These are phyloP conservation scores for Aureobasidium sp. DNA, from an alignment of 2,329 filamentous ascomycete species.

Conservation along the genomic window DNA sequence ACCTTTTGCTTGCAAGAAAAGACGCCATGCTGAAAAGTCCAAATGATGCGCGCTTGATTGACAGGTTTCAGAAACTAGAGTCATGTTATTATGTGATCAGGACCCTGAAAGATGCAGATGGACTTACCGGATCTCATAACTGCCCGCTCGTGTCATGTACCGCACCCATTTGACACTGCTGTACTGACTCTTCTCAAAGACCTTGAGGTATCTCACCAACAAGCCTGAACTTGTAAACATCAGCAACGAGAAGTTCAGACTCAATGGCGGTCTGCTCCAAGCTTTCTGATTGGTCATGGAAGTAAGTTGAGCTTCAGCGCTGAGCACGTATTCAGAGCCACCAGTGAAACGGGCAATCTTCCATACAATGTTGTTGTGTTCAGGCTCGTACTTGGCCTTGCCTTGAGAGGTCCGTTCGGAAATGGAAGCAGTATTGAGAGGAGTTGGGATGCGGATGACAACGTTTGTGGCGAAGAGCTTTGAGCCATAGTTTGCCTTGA, in stretches of 20 bases:
- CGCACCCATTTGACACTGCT: slow-evolving; percentile 98
- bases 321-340: slow-evolving; percentile 93
- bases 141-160: slow-evolving; percentile 97
- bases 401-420: slow-evolving; percentile 90
- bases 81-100: neutral
- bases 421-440: slow-evolving; percentile 90
- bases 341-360: slow-evolving; percentile 98
- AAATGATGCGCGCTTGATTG: neutral
- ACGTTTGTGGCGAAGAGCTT: slow-evolving; percentile 98
- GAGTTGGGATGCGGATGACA: slow-evolving; percentile 86
- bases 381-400: slow-evolving; percentile 96
- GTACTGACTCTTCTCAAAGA: slow-evolving; percentile 99
- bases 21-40: neutral
- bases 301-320: slow-evolving; percentile 84
- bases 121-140: slow-evolving; percentile 83
- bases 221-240: slow-evolving; percentile 98
- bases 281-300: slow-evolving; percentile 98
- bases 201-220: slow-evolving; percentile 89
- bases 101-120: neutral
- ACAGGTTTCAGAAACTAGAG: neutral
- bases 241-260: slow-evolving; percentile 82
- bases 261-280: slow-evolving; percentile 90
- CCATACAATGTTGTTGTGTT: slow-evolving; percentile 97
- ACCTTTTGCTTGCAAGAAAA: slow-evolving; percentile 4
- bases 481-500: slow-evolving; percentile 91